phyloP scores from a whole-genome alignment of 805 yeast genomes.

The Saturnispora hagleri region DNA sequence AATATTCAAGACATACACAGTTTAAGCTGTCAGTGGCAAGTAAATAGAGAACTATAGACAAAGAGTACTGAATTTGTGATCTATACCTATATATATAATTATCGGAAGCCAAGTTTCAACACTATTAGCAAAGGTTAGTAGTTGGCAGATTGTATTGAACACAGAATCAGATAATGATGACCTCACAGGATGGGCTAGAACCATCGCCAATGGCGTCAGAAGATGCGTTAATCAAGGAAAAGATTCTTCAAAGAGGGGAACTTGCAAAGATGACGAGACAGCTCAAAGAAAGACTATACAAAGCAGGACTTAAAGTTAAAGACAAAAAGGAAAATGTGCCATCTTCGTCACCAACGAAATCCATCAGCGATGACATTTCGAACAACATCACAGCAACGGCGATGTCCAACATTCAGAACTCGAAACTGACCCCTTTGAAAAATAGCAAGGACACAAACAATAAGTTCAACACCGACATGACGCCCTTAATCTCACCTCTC shows the following conservation, averaged over 20 bases:
- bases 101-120: neutral
- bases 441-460: neutral
- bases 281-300: constrained; percentile 32
- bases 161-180: neutral
- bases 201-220: constrained; percentile 20
- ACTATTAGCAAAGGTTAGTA: neutral
- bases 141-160: neutral
- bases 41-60: neutral
- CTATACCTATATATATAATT: too few relatives aligned
- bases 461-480: constrained; percentile 1
- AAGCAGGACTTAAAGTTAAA: constrained; percentile 32
- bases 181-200: constrained; percentile 1
- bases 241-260: constrained; percentile 37
- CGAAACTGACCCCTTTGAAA: constrained; percentile 11
- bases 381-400: constrained; percentile 15
- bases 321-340: constrained; percentile 20
- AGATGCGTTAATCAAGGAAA: constrained; percentile 33
- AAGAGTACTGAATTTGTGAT: neutral
- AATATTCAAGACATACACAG: neutral
- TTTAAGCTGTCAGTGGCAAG: neutral
- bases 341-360: constrained; percentile 15
- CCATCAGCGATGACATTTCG: constrained; percentile 10
- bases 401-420: constrained; percentile 13
- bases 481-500: constrained; percentile 20
- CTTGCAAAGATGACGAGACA: constrained; percentile 38